These are phyloP conservation scores for Aegle marmelos DNA, from an alignment of 345 rosid species.

Conservation along the genomic window DNA sequence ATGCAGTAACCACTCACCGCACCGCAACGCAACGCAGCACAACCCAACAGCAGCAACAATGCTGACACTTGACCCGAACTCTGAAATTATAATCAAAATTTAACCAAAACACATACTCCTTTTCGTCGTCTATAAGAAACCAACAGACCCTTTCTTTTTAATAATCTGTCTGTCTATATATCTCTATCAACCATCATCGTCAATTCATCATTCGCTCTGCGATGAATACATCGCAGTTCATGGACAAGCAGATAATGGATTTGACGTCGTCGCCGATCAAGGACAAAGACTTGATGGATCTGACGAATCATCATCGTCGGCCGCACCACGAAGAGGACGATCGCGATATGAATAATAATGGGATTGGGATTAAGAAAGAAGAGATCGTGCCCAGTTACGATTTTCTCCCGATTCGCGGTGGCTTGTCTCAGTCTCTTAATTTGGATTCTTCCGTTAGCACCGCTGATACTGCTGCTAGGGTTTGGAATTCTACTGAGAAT, in stretches of 20 bases:
- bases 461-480: slow-evolving; percentile 32
- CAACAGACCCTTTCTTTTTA: not conserved
- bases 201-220: not conserved
- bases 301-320: slow-evolving; percentile 46
- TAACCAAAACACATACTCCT: not conserved
- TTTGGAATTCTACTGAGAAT: slow-evolving; percentile 50
- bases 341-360: slow-evolving; percentile 5
- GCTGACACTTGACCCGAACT: too few relatives aligned
- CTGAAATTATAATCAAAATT: too few relatives aligned
- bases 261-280: slow-evolving; percentile 34
- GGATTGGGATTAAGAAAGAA: slow-evolving; percentile 49
- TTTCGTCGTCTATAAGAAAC: not conserved
- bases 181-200: not conserved
- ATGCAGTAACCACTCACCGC: too few relatives aligned
- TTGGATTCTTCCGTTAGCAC: slow-evolving; percentile 21
- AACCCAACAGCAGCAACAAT: too few relatives aligned
- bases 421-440: slow-evolving; percentile 34
- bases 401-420: slow-evolving; percentile 72
- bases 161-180: not conserved
- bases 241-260: slow-evolving; percentile 90
- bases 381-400: slow-evolving; percentile 83
- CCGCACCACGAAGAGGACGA: slow-evolving; percentile 38
- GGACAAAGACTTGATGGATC: slow-evolving; percentile 40
- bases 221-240: slow-evolving; percentile 64
- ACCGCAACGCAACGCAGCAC: too few relatives aligned